Evolutionary conservation across 148 eudicot genomes (phyloP).

Genomic region (Rhododendron henanense): DNA sequence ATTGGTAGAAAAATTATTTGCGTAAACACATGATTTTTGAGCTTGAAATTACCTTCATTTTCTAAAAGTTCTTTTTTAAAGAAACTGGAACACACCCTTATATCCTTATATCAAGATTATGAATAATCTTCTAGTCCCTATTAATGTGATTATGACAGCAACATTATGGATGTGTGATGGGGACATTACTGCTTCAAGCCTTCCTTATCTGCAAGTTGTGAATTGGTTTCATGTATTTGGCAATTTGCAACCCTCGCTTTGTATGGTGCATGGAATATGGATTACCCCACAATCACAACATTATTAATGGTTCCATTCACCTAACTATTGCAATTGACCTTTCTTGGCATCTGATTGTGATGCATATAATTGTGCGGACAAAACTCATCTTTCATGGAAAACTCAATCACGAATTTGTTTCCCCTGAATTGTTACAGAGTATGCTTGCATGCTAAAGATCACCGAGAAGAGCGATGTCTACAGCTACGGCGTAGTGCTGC

Average conservation of each 20-base stretch:
- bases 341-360: not conserved
- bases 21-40: too few species aligned
- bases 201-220: not conserved
- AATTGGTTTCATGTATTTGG: not conserved
- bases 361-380: not conserved
- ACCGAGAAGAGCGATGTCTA: conserved; percentile 79
- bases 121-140: not conserved
- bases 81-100: too few species aligned
- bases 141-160: not conserved
- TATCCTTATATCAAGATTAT: not conserved
- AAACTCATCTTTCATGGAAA: not conserved
- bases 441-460: conserved; percentile 57
- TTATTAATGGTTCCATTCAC: not conserved
- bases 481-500: conserved; percentile 83
- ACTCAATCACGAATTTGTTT: not conserved
- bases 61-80: too few species aligned
- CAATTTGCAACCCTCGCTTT: not conserved
- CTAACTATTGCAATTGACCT: not conserved
- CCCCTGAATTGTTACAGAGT: conserved; percentile 38
- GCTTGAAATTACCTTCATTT: too few species aligned
- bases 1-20: too few species aligned
- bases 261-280: not conserved
- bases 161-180: not conserved
- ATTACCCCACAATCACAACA: not conserved
- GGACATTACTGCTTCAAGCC: not conserved